Evolutionary conservation across 139 green algal species (phyloP).

Genomic region (Chlamydomonas incerta): DNA sequence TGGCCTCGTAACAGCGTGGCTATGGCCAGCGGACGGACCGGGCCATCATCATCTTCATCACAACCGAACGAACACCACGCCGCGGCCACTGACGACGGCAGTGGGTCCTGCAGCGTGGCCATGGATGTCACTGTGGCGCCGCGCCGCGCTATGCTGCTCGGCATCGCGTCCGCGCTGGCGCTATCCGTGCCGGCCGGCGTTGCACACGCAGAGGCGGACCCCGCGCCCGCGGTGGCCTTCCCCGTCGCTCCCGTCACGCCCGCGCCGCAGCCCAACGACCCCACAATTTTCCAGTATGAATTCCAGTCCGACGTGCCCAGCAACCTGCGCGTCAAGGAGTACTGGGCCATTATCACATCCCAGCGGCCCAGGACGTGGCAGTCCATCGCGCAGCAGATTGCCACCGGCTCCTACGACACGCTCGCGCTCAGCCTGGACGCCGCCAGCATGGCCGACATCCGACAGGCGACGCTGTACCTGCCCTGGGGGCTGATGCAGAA

Average conservation of each 20-base stretch:
- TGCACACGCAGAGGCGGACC: neutral
- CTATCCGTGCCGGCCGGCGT: too few species aligned
- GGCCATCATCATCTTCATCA: too few species aligned
- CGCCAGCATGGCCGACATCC: conserved; percentile 40
- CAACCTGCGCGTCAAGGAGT: conserved; percentile 46
- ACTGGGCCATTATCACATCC: conserved; percentile 31
- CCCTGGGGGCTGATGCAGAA: conserved; percentile 53
- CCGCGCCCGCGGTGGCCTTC: conserved; percentile 16
- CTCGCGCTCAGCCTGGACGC: conserved; percentile 16
- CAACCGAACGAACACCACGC: too few species aligned
- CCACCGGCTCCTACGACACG: neutral
- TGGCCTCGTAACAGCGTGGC: too few species aligned
- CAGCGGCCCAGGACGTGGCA: neutral
- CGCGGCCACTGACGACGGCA: too few species aligned
- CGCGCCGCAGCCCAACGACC: neutral
- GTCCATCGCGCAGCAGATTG: conserved; percentile 41
- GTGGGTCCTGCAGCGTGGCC: too few species aligned
- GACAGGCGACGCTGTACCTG: conserved; percentile 40
- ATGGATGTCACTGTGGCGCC: too few species aligned
- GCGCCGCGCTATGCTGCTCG: too few species aligned
- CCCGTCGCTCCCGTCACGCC: neutral
- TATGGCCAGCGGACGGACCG: too few species aligned
- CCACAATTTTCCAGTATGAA: conserved; percentile 10
- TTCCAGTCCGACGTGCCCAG: conserved; percentile 33
- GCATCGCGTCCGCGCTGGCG: too few species aligned